Evolutionary conservation across 2,329 filamentous ascomycete species (phyloP), one percentile per base, ranked within the genome.

Genomic region (Gaeumannomyces sp.): DNA sequence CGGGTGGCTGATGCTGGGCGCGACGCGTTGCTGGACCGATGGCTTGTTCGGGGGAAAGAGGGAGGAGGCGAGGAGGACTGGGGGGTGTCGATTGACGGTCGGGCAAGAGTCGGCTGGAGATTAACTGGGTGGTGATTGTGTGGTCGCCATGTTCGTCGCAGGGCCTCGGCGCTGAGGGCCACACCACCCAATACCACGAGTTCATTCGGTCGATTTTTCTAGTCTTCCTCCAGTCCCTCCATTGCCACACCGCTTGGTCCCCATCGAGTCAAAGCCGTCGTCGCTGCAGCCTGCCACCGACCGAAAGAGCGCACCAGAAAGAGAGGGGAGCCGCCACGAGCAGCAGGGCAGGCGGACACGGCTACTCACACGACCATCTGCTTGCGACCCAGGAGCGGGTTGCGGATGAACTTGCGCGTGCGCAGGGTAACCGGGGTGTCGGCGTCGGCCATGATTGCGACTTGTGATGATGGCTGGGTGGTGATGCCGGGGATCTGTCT

Each of bases 401-500:
- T 99, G 86, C 93, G 92, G 85, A 98, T 96, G 91, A 99, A 99
- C 88, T 98, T 98, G 91, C 95, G 94, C 83, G 95, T 99, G 86
- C 95, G 89, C 84, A 93, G 84, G 77, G 90, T 93, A 79, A 93
- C 89, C 78, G 89, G 83, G 75, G 82, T 81, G 79, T 92, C 89
- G 78, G 83, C 82, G 83, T 93, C 91, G 83, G 93, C 91, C 94
- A 97, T 97, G 81, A 83, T 96, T 71, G 68, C 65, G 67, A 67
- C 68, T 56, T 13, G 60, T 45, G 29, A 14, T 45, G 5, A 11
- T 31, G 11, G 35, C 16, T 28, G 7, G 38, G 25, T 53, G 60
- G 45, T 53, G 22, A n/a, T 53, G 45, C 45, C 45, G 45, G 45
- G 45, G 22, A n/a, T n/a, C 45, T n/a, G 16, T 53, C 45, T n/a